These are phyloP conservation scores for Podospora pseudopauciseta DNA, from an alignment of 495 filamentous ascomycete genomes.

Conservation along the genomic window DNA sequence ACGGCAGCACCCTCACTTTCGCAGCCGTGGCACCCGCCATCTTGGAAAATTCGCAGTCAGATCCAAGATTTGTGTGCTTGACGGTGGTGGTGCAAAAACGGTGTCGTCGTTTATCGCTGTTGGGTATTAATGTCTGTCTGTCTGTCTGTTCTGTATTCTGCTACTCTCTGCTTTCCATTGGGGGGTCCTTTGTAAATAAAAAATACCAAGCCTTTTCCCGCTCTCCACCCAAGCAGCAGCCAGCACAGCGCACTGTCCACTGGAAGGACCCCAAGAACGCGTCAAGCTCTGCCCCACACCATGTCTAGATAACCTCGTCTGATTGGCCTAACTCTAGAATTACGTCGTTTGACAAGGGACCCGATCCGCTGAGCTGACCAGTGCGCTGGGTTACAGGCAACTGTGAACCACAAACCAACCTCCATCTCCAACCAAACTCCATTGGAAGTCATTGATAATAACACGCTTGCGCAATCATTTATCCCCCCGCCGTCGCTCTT, in stretches of 20 bases:
- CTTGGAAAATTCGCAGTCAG: background rate
- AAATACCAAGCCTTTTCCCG: constrained; percentile 1
- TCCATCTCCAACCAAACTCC: background rate
- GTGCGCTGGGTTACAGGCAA: constrained; percentile 1
- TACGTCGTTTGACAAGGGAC: constrained; percentile 2
- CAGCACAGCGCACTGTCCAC: background rate
- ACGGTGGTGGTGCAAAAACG: constrained; percentile 4
- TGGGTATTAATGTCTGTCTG: constrained; percentile 2
- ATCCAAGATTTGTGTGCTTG: background rate
- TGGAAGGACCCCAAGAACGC: background rate
- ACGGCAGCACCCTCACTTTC: constrained; percentile 48
- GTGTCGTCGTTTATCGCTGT: background rate
- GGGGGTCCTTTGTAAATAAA: constrained; percentile 8
- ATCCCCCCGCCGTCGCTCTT: background rate
- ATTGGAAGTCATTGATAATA: background rate
- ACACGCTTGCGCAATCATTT: background rate
- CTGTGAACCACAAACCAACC: background rate
- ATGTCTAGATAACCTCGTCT: background rate
- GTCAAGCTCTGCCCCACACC: background rate
- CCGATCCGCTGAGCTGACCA: background rate
- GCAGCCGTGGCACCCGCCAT: constrained; percentile 36
- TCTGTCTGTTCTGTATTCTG: background rate
- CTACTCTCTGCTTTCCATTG: background rate
- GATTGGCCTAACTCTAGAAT: background rate
- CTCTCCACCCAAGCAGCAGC: background rate